A percentile compares a stretch with the other conserved stretches of the same genome.
Conservation (phyloP, 495 filamentous ascomycete species). For the Ramalina peruviana region DNA sequence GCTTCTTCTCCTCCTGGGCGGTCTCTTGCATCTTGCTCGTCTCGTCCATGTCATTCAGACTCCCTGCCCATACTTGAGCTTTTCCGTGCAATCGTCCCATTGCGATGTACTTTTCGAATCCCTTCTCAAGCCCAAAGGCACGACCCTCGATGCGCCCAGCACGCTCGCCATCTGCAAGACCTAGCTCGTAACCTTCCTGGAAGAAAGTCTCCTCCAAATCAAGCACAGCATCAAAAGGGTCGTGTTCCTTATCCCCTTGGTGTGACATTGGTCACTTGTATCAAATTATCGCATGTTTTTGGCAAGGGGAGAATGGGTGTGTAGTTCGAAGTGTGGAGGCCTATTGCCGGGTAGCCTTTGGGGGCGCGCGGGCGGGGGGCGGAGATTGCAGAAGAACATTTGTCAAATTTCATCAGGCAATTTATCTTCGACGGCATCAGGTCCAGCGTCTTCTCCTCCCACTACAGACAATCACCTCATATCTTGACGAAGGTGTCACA, state of each 20-base stretch:
- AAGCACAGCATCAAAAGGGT: conserved; percentile 50
- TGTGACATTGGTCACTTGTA: background rate
- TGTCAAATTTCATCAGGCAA: background rate
- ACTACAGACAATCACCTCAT: background rate
- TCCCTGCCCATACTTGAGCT: conserved; percentile 63
- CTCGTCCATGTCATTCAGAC: conserved; percentile 21
- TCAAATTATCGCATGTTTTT: background rate
- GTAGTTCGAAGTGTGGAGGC: no score
- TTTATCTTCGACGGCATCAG: background rate
- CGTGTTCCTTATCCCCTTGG: background rate
- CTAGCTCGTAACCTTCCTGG: conserved; percentile 65
- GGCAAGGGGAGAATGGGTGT: no score
- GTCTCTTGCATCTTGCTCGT: background rate
- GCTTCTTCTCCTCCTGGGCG: background rate
- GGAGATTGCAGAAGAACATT: background rate
- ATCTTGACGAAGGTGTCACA: no score
- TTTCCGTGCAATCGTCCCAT: conserved; percentile 73
- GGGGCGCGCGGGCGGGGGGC: background rate
- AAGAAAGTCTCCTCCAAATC: conserved; percentile 77
- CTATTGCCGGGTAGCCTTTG: no score
- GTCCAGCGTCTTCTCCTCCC: background rate
- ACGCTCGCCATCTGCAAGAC: conserved; percentile 59
- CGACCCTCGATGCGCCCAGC: conserved; percentile 80
- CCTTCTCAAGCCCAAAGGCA: conserved; percentile 79
- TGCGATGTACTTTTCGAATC: conserved; percentile 77